Percentiles rank a stretch among this genome's conserved stretches.
Evolutionary conservation across 2,329 filamentous ascomycete genomes (phyloP).

Genomic region (Phialemonium atrogriseum): DNA sequence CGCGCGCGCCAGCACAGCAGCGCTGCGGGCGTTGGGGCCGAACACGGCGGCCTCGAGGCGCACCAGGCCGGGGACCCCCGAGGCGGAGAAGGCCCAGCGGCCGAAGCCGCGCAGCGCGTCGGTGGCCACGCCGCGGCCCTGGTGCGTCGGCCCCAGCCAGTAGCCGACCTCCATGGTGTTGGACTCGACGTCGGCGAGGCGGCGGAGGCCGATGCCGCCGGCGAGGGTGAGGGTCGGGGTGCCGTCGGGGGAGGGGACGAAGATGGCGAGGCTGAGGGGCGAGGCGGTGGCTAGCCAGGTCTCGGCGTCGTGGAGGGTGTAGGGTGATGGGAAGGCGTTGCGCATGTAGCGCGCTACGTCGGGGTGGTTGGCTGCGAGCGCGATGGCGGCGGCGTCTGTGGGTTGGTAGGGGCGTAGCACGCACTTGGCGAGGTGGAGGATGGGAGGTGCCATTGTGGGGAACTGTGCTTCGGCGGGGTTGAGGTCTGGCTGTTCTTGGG

Average conservation of each 20-base stretch:
- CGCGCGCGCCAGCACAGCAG: slow-evolving; percentile 30
- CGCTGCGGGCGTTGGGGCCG: slow-evolving; percentile 31
- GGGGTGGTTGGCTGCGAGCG: slow-evolving; percentile 27
- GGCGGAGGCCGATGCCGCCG: slow-evolving; percentile 32
- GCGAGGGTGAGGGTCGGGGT: slow-evolving; percentile 22
- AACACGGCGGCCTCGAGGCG: slow-evolving; percentile 32
- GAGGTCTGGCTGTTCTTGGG: neutral
- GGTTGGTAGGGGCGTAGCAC: slow-evolving; percentile 30
- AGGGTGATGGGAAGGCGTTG: slow-evolving; percentile 37
- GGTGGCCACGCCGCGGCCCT: slow-evolving; percentile 37
- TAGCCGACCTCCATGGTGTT: slow-evolving; percentile 41
- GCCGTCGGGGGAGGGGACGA: slow-evolving; percentile 21
- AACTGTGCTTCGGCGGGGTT: slow-evolving; percentile 2
- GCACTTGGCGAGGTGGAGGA: slow-evolving; percentile 20
- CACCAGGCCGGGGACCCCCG: slow-evolving; percentile 27
- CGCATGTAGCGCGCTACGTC: slow-evolving; percentile 30
- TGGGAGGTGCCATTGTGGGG: slow-evolving; percentile 10
- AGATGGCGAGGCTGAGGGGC: slow-evolving; percentile 20
- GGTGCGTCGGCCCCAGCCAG: slow-evolving; percentile 31
- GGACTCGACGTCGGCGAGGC: slow-evolving; percentile 27
- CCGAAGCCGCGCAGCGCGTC: slow-evolving; percentile 29
- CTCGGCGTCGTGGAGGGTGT: slow-evolving; percentile 30
- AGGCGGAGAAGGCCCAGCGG: slow-evolving; percentile 37
- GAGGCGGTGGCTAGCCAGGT: slow-evolving; percentile 21
- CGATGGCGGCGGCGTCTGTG: slow-evolving; percentile 28